Percentiles rank a stretch among this genome's conserved stretches.
Evolutionary conservation across 768 basidiomycete species (phyloP).

Genomic region (Butyriboletus loyo): DNA sequence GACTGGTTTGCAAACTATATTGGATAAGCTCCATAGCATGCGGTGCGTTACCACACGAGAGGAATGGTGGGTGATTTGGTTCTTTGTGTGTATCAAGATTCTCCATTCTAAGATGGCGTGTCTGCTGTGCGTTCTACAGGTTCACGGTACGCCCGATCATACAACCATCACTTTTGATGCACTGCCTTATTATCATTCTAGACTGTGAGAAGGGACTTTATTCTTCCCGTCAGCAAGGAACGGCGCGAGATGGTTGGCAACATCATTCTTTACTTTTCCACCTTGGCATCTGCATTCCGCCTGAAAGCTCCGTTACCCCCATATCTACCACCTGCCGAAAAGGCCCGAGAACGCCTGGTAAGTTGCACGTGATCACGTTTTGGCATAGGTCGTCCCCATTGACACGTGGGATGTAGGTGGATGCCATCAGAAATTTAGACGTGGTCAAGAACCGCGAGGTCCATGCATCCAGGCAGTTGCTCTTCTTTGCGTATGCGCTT

Average conservation of each 20-base stretch:
- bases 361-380: constrained; percentile 15
- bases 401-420: constrained; percentile 48
- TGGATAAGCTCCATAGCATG: constrained; percentile 93
- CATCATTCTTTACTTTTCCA: constrained; percentile 86
- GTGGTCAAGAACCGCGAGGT: constrained; percentile 83
- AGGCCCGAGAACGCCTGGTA: constrained; percentile 76
- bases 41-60: constrained; percentile 94
- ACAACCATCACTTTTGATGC: neutral
- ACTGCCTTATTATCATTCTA: constrained; percentile 27
- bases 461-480: constrained; percentile 76
- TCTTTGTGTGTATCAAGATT: neutral
- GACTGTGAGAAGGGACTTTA: constrained; percentile 83
- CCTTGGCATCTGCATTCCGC: constrained; percentile 72
- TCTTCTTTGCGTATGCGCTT: constrained; percentile 92
- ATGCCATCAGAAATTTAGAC: constrained; percentile 79
- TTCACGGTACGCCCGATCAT: constrained; percentile 54
- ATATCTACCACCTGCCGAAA: constrained; percentile 91
- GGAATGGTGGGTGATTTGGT: constrained; percentile 65
- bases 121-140: constrained; percentile 38
- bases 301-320: constrained; percentile 94
- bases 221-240: constrained; percentile 85
- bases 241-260: constrained; percentile 94
- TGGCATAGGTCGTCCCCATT: neutral
- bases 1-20: constrained; percentile 77
- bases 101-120: constrained; percentile 10